These are phyloP conservation scores for Rubia tinctorum DNA, from an alignment of 305 asterid species.

Conservation along the genomic window DNA sequence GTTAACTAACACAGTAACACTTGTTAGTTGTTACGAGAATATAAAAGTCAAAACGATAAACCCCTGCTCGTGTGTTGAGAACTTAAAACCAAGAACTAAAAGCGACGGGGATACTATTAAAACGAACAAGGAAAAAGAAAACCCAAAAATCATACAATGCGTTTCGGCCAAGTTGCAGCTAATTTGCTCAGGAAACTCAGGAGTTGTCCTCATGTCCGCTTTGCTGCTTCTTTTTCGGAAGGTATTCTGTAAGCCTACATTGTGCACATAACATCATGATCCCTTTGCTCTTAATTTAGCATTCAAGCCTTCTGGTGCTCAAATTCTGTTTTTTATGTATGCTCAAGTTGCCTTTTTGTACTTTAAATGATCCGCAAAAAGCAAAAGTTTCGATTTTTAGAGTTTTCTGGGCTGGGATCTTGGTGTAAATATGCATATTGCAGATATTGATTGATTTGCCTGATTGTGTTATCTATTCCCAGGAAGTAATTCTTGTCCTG, in stretches of 20 bases:
- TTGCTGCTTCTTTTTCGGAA: slow-evolving; percentile 18
- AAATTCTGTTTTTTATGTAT: neutral
- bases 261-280: neutral
- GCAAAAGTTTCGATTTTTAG: neutral
- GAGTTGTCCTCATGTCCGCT: slow-evolving; percentile 17
- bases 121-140: neutral
- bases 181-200: slow-evolving; percentile 35
- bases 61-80: neutral
- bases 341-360: neutral
- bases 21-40: too few relatives aligned
- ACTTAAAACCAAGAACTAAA: neutral
- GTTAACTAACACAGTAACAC: too few relatives aligned
- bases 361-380: neutral
- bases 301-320: neutral
- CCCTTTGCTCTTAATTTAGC: neutral
- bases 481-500: slow-evolving; percentile 41
- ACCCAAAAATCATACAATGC: slow-evolving; percentile 29
- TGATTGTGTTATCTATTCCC: slow-evolving; percentile 12
- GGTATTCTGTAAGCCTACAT: slow-evolving; percentile 30
- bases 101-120: neutral
- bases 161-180: slow-evolving; percentile 38
- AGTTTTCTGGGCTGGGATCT: neutral
- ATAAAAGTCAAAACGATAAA: slow-evolving; percentile 2
- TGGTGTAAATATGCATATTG: neutral
- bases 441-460: slow-evolving; percentile 8